Evolutionary conservation across 352 stramenopile genomes (phyloP).

Genomic region (Pythium periplocum): DNA sequence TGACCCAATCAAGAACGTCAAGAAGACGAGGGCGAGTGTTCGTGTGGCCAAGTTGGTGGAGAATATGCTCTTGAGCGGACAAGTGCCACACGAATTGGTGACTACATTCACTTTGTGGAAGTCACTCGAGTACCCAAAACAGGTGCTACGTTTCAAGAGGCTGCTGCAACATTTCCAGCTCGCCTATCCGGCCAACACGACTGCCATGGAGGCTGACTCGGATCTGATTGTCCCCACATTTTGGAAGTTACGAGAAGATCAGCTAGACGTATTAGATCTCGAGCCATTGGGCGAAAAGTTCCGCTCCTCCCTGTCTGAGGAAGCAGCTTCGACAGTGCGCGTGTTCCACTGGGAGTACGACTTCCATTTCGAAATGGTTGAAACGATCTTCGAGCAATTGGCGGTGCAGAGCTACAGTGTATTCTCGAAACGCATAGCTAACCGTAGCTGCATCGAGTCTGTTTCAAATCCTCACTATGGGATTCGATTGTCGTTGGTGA

Average conservation of each 20-base stretch:
- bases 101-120: background rate
- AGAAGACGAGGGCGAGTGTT: too few species aligned
- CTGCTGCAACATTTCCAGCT: constrained; percentile 13
- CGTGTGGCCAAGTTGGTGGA: background rate
- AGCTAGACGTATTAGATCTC: background rate
- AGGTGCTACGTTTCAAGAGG: constrained; percentile 16
- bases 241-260: background rate
- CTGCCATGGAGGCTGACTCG: constrained; percentile 6
- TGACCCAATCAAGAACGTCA: background rate
- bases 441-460: too few species aligned
- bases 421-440: too few species aligned
- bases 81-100: too few species aligned
- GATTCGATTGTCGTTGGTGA: too few species aligned
- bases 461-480: too few species aligned
- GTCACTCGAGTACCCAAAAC: background rate
- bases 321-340: constrained; percentile 1
- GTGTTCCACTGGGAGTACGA: constrained; percentile 16
- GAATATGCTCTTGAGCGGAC: background rate
- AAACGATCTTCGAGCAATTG: constrained; percentile 20
- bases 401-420: constrained; percentile 10
- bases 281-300: background rate
- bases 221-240: constrained; percentile 9
- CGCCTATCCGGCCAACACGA: constrained; percentile 1
- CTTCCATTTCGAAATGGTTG: constrained; percentile 13
- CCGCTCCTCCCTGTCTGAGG: background rate